Conservation (phyloP, 257 asterid species). For the Ophiorrhiza pumila region DNA sequence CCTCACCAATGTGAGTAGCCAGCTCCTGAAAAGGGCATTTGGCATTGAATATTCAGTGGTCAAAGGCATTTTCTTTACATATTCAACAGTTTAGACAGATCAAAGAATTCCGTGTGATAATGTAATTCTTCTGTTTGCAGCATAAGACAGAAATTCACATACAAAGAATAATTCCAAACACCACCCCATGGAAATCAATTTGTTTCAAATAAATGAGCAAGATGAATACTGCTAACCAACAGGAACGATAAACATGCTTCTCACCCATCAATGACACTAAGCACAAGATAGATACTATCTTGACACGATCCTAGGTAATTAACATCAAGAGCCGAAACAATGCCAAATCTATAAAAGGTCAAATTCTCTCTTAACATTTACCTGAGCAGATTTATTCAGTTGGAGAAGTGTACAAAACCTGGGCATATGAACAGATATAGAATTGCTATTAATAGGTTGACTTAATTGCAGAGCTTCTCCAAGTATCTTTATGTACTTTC, state of each 20-base stretch:
- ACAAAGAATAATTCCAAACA: neutral
- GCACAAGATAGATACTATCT: neutral
- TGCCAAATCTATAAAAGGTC: neutral
- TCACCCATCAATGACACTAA: neutral
- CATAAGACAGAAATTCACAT: neutral
- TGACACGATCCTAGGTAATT: neutral
- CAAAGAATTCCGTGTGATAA: neutral
- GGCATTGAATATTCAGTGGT: neutral
- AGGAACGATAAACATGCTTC: neutral
- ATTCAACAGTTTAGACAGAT: neutral
- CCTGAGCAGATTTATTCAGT: conserved; percentile 99
- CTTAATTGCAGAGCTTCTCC: conserved; percentile 97
- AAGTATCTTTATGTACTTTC: conserved; percentile 94
- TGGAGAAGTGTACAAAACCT: conserved; percentile 98
- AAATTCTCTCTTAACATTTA: conserved; percentile 22
- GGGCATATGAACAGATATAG: conserved; percentile 97
- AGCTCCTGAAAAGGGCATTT: conserved; percentile 56
- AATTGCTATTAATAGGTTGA: conserved; percentile 96
- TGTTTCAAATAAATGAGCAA: neutral
- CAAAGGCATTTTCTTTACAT: neutral
- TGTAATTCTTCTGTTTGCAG: neutral
- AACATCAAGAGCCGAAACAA: neutral
- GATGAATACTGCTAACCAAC: neutral
- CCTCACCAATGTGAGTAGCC: conserved; percentile 98
- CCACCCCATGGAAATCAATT: neutral